Evolutionary conservation across 2,329 filamentous ascomycete species (phyloP).

Genomic region (Colletotrichum euphorbiae): DNA sequence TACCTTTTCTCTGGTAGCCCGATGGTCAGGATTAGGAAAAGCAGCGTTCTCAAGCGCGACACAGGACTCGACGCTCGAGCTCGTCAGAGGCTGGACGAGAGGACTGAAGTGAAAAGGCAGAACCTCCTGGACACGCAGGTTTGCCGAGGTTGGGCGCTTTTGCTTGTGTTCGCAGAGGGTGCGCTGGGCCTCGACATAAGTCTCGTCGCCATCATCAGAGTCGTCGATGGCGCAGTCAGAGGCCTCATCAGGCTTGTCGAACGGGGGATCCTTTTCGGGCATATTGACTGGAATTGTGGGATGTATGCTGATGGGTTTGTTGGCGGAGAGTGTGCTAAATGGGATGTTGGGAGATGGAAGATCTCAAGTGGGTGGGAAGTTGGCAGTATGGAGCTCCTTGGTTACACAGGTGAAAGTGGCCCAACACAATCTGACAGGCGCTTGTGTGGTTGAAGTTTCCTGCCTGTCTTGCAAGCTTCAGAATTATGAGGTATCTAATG

Average conservation of each 20-base stretch:
- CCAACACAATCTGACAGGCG: not conserved
- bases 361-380: not conserved
- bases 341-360: not conserved
- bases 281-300: not conserved
- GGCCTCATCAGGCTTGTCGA: not conserved
- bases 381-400: not conserved
- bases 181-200: slow-evolving; percentile 52
- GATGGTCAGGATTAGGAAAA: slow-evolving; percentile 61
- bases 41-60: slow-evolving; percentile 66
- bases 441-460: not conserved
- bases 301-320: not conserved
- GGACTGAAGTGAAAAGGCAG: slow-evolving; percentile 74
- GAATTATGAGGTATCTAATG: not conserved
- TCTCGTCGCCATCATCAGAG: slow-evolving; percentile 53
- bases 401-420: slow-evolving; percentile 15
- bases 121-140: slow-evolving; percentile 54
- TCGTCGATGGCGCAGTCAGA: slow-evolving; percentile 53
- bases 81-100: slow-evolving; percentile 78
- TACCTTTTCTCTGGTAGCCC: slow-evolving; percentile 67
- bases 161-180: slow-evolving; percentile 55
- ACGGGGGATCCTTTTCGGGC: slow-evolving; percentile 26
- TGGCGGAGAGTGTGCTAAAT: not conserved
- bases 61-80: slow-evolving; percentile 72
- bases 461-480: not conserved
- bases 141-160: slow-evolving; percentile 48